A percentile compares a stretch with the other conserved stretches of the same genome.
Conservation (phyloP, 768 basidiomycete species). For the Russula ochroleuca region DNA sequence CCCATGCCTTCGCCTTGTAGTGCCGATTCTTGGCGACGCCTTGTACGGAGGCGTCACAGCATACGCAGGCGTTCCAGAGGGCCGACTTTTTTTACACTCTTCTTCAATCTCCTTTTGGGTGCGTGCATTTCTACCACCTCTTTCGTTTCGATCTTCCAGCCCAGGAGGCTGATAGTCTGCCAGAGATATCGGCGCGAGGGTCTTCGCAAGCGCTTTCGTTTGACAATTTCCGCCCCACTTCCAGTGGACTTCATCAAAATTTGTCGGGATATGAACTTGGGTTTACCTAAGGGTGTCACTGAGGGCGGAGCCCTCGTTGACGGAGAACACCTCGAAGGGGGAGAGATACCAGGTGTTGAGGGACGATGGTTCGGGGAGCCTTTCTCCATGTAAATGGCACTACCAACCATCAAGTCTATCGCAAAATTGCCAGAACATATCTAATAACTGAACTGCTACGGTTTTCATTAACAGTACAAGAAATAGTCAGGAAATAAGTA, state of each 20-base stretch:
- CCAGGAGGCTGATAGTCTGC: neutral
- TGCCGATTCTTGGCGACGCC: conserved; percentile 25
- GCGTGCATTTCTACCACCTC: neutral
- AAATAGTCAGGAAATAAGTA: conserved; percentile 23
- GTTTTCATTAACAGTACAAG: conserved; percentile 18
- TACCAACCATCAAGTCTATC: neutral
- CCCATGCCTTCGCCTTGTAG: conserved; percentile 1
- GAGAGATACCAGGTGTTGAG: conserved; percentile 7
- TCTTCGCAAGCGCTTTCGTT: conserved; percentile 21
- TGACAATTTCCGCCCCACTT: conserved; percentile 25
- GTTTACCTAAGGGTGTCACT: conserved; percentile 4
- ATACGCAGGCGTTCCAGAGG: conserved; percentile 6
- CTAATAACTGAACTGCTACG: neutral
- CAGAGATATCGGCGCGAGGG: conserved; percentile 25
- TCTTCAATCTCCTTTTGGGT: conserved; percentile 26
- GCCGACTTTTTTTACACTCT: conserved; percentile 26
- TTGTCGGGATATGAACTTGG: conserved; percentile 17
- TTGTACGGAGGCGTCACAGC: conserved; percentile 14
- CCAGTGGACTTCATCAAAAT: conserved; percentile 22
- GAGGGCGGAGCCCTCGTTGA: conserved; percentile 23
- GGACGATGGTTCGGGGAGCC: conserved; percentile 20
- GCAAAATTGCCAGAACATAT: neutral
- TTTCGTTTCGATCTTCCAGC: neutral
- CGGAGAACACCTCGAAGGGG: conserved; percentile 4
- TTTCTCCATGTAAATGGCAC: neutral